Base-by-base conservation (phyloP, 352 stramenopile species). In the Phytophthora uliginosa region DNA sequence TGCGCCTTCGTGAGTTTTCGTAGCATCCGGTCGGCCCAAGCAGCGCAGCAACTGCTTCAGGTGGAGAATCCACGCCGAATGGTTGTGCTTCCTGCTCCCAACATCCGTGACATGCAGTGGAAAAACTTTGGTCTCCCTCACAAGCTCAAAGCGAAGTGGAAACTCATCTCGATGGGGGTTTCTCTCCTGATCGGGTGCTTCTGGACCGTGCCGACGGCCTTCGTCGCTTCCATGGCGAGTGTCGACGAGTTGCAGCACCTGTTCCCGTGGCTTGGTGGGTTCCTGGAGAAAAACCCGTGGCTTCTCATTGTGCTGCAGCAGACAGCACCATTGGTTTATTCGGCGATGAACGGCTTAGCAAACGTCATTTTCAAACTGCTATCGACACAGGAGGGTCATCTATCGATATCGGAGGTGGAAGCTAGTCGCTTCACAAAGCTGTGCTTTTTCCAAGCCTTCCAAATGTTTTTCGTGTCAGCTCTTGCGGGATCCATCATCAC, bases 401-500 rank as follows among this genome's bases (percentile, higher is more conserved):
- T 89, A 33, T 93, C 88, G 18, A 76, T 81, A 22, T 88, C 87
- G 28, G 82, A 92, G 53, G 81, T 95, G 15, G 77, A 90, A 57
- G 86, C 86, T 17, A 90, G 78, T 56, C 79, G 88, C 13, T 95
- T 95, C 64, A 81, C 81, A 15, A 95, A 95, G 73, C 73, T 95
- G 3, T 86, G 81, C 66, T 89, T 86, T 67, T 93, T 92, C 60
- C 88, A 95, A 69, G 76, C 91, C 31, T 88, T 95, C 64, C 86
- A 94, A 69, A 91, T 92, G 79, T 95, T 95, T 51, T 95, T 95
- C 61, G 86, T 95, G 33, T 88, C 88, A 31, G 82, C 82, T 20
- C 75, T 95, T 9, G 85, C 83, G 6, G 88, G 88, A 3, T 92
- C 88, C 15, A 77, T 92, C 47, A 81, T 93, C 50, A 78, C 73